These are phyloP conservation scores for Xerocomus potaroensis DNA, from an alignment of 768 basidiomycete genomes.

Conservation along the genomic window DNA sequence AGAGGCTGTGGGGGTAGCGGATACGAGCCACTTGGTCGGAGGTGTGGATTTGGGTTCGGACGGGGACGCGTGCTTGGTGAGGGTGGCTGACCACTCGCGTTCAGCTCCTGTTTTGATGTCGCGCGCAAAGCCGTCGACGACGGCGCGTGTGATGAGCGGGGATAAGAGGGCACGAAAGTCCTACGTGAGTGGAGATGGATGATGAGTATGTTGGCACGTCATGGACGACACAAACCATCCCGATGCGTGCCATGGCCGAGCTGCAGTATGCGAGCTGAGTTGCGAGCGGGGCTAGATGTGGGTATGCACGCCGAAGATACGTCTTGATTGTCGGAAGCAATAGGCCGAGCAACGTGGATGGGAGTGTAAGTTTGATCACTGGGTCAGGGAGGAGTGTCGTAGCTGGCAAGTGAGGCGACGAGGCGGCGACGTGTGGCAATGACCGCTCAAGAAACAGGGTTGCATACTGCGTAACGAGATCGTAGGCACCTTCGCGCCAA, in stretches of 20 bases:
- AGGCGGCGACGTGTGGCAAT: constrained; percentile 26
- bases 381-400: constrained; percentile 22
- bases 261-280: constrained; percentile 95
- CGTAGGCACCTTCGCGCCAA: constrained; percentile 91
- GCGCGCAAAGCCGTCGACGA: constrained; percentile 49
- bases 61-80: constrained; percentile 20
- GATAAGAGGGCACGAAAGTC: constrained; percentile 71
- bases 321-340: constrained; percentile 64
- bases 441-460: constrained; percentile 82
- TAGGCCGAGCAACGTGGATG: constrained; percentile 34
- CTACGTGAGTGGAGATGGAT: constrained; percentile 9
- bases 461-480: constrained; percentile 84
- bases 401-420: constrained; percentile 17
- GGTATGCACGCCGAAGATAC: constrained; percentile 59
- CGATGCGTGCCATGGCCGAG: constrained; percentile 85
- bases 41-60: constrained; percentile 22
- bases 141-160: constrained; percentile 62
- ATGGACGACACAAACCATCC: constrained; percentile 47
- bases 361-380: constrained; percentile 28
- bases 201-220: not conserved
- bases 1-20: constrained; percentile 34
- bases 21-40: constrained; percentile 53
- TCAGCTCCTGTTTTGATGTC: constrained; percentile 34
- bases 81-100: constrained; percentile 33
- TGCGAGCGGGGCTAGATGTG: constrained; percentile 73